Percentiles rank a stretch among this genome's conserved stretches.
These are phyloP conservation scores for Camelina sativa DNA, from an alignment of 345 rosid species.

Conservation along the genomic window DNA sequence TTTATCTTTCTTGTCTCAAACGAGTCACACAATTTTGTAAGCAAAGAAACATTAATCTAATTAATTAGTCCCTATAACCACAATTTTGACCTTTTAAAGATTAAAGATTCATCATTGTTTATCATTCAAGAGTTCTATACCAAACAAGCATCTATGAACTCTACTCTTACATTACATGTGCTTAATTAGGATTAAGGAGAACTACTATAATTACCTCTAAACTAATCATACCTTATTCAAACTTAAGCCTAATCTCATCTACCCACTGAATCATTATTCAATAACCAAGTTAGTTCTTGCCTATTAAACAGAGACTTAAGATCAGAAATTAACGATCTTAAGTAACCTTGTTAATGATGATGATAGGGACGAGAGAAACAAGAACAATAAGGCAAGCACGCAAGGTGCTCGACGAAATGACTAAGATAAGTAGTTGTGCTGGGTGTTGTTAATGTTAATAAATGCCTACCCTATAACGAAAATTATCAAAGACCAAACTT, in stretches of 20 bases:
- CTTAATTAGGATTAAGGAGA: constrained; percentile 3
- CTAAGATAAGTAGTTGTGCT: constrained; percentile 43
- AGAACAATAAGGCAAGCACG: constrained; percentile 44
- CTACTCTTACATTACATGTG: constrained; percentile 21
- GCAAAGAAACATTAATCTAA: constrained; percentile 32
- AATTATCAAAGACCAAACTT: constrained; percentile 30
- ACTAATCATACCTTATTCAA: neutral
- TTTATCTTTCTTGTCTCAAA: neutral
- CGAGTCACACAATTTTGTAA: constrained; percentile 37
- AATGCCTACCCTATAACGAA: constrained; percentile 19
- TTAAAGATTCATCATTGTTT: neutral
- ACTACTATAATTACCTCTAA: neutral
- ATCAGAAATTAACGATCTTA: neutral
- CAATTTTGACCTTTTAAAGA: constrained; percentile 27
- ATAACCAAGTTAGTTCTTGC: constrained; percentile 35
- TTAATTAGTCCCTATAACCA: constrained; percentile 12
- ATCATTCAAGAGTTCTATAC: constrained; percentile 1
- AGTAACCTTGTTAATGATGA: neutral
- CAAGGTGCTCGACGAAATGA: constrained; percentile 54
- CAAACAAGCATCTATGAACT: constrained; percentile 4
- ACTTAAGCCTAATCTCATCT: neutral
- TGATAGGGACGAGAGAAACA: neutral
- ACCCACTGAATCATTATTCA: neutral
- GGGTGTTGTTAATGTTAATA: constrained; percentile 16
- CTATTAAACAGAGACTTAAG: neutral